Evolutionary conservation across 176 grass and related monocot species (phyloP).

Genomic region (Musa itinerans): DNA sequence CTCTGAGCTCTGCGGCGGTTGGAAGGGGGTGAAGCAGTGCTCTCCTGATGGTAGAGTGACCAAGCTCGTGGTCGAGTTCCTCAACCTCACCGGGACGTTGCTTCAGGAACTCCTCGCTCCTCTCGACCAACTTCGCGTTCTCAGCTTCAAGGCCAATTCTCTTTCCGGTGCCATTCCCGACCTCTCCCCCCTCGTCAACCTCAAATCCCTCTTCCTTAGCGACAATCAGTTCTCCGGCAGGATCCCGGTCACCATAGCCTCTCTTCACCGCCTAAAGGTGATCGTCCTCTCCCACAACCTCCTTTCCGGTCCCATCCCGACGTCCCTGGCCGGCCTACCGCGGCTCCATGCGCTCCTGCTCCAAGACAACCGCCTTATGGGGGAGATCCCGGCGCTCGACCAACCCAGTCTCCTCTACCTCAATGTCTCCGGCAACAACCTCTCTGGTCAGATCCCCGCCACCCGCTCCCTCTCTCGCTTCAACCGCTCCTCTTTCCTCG

Average conservation of each 20-base stretch:
- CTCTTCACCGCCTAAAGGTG: constrained; percentile 71
- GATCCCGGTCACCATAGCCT: constrained; percentile 40
- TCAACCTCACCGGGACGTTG: constrained; percentile 66
- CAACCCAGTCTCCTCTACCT: constrained; percentile 53
- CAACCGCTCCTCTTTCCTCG: constrained; percentile 51
- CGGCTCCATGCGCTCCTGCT: constrained; percentile 54
- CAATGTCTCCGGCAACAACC: constrained; percentile 60
- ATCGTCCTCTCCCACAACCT: constrained; percentile 61
- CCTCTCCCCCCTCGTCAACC: constrained; percentile 46
- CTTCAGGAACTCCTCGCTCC: constrained; percentile 36
- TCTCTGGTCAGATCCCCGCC: constrained; percentile 51
- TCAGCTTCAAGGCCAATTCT: constrained; percentile 76
- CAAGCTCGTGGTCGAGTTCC: constrained; percentile 81
- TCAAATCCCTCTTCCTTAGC: constrained; percentile 85
- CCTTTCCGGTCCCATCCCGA: constrained; percentile 56
- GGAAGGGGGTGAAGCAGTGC: constrained; percentile 73
- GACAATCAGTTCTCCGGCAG: constrained; percentile 51
- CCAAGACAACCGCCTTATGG: constrained; percentile 46
- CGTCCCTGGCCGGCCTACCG: constrained; percentile 34
- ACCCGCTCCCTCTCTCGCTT: constrained; percentile 44
- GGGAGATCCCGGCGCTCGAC: constrained; percentile 40
- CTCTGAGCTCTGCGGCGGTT: constrained; percentile 34
- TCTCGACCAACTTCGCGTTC: constrained; percentile 71
- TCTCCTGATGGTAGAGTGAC: constrained; percentile 33
- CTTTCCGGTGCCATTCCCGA: constrained; percentile 67